These are phyloP conservation scores for Coriolopsis trogii DNA, from an alignment of 1,284 basidiomycete genomes.

Conservation along the genomic window DNA sequence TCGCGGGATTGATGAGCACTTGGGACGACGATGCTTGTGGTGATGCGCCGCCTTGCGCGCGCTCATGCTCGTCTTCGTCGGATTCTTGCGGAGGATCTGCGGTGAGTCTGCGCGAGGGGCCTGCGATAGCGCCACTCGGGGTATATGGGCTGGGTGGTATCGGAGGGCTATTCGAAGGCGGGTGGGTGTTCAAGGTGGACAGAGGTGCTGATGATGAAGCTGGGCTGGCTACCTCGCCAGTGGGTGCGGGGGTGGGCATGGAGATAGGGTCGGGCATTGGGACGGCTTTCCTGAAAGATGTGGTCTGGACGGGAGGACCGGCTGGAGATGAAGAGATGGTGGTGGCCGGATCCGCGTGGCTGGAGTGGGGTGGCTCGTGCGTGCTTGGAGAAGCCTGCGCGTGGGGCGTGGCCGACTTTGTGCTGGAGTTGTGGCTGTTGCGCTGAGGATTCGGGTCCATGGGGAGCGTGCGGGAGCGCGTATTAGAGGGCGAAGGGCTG, in stretches of 20 bases:
- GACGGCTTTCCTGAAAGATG: slow-evolving; percentile 13
- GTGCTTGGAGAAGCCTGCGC: too few species aligned
- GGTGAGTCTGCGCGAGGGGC: slow-evolving; percentile 6
- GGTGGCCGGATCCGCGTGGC: neutral
- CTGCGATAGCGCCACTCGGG: slow-evolving; percentile 4
- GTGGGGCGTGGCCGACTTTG: neutral
- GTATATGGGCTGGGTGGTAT: neutral
- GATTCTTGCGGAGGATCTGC: slow-evolving; percentile 2
- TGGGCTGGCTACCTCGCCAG: neutral
- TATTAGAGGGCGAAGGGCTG: slow-evolving; percentile 1
- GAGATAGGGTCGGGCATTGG: slow-evolving; percentile 11
- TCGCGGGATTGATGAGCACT: neutral
- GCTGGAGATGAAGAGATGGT: too few species aligned
- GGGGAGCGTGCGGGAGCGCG: neutral
- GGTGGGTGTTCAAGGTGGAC: slow-evolving; percentile 8
- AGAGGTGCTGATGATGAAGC: slow-evolving; percentile 6
- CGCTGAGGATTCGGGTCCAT: slow-evolving; percentile 5
- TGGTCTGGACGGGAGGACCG: neutral
- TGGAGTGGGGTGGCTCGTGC: slow-evolving; percentile 3
- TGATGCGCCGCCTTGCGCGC: neutral
- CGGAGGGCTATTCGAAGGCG: neutral
- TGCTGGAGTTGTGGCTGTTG: slow-evolving; percentile 5
- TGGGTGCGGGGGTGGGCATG: slow-evolving; percentile 7
- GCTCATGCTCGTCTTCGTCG: slow-evolving; percentile 16
- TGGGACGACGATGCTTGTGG: too few species aligned